Evolutionary conservation across 2,329 filamentous ascomycete genomes (phyloP).

Genomic region (Stagonosporopsis tanaceti): DNA sequence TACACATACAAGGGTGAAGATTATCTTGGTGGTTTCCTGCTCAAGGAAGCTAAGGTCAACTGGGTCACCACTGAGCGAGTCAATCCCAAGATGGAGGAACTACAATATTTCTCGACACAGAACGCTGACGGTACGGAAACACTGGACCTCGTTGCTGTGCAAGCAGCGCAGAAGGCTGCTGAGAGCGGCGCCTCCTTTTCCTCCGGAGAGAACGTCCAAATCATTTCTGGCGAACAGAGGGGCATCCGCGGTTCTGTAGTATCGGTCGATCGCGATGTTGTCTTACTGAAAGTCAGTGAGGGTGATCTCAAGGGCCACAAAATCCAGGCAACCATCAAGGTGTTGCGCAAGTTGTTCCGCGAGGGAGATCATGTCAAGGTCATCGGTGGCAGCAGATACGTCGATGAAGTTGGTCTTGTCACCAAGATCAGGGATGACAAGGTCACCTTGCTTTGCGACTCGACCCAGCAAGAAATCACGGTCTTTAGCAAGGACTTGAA

Average conservation of each 20-base stretch:
- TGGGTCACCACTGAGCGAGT: conserved; percentile 86
- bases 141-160: conserved; percentile 88
- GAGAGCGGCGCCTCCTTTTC: conserved; percentile 84
- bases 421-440: conserved; percentile 92
- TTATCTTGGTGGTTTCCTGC: conserved; percentile 90
- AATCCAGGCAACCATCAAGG: conserved; percentile 92
- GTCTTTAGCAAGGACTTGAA: conserved; percentile 98
- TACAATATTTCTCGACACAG: conserved; percentile 90
- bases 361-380: conserved; percentile 98
- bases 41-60: conserved; percentile 93
- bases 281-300: conserved; percentile 84
- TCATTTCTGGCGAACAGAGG: conserved; percentile 93
- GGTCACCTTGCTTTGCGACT: conserved; percentile 91
- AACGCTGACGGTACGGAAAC: conserved; percentile 93
- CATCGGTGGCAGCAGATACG: conserved; percentile 91
- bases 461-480: conserved; percentile 90
- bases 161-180: conserved; percentile 86
- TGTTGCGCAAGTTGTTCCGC: conserved; percentile 89
- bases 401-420: conserved; percentile 96
- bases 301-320: conserved; percentile 82
- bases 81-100: conserved; percentile 91
- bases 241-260: conserved; percentile 87
- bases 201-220: conserved; percentile 94
- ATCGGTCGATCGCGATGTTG: conserved; percentile 89
- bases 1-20: conserved; percentile 89